Base-by-base conservation (phyloP, 1,284 basidiomycete genomes). In the Melampsora larici-populina region DNA sequence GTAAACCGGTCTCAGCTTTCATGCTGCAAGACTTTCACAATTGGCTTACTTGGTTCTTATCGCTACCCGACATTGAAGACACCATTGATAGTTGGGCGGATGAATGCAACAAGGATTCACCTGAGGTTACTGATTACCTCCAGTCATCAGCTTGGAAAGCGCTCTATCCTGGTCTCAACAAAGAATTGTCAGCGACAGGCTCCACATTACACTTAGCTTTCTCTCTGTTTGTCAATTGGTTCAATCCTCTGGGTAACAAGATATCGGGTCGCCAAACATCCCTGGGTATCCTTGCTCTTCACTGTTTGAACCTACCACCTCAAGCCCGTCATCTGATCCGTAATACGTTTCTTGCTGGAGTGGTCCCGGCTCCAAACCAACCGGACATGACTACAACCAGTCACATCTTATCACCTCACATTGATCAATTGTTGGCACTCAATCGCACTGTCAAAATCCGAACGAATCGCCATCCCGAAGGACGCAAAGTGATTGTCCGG, bases 31-130 rank as follows among this genome's bases (percentile, higher is more conserved):
- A 26, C 5, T 64, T 72, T 17, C 21, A 31, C 4, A 24, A 72
- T 24, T 72, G 70, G 70, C 40, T 72, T 13, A 15, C 31, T 15
- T 72, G 70, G 70, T 72, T 72, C 33, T 40, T 72, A 17, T 13
- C 18, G n/a, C 26, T 48, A 9, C 60, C 70, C 7, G 70, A 64
- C 40, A 58, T 72, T 24, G 70, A 72, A 49, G 18, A 7, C 17
- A 11, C 60, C 1, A 72, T 72, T 15, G 21, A 21, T 55, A 24
- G 15, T 55, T 55, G 51, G 51, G 17, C 51, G 15, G 24, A 64
- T 7, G 2, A 21, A 9, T 15, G n/a, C 6, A 49, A 55, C 15
- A 9, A 46, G 17, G 9, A n/a, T 24, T 24, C 51, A 21, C 2
- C 24, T 18, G 51, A n/a, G 24, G 15, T 9, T 33, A 43, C 46